Conservation (phyloP, 768 basidiomycete genomes). For the Tylopilus felleus region DNA sequence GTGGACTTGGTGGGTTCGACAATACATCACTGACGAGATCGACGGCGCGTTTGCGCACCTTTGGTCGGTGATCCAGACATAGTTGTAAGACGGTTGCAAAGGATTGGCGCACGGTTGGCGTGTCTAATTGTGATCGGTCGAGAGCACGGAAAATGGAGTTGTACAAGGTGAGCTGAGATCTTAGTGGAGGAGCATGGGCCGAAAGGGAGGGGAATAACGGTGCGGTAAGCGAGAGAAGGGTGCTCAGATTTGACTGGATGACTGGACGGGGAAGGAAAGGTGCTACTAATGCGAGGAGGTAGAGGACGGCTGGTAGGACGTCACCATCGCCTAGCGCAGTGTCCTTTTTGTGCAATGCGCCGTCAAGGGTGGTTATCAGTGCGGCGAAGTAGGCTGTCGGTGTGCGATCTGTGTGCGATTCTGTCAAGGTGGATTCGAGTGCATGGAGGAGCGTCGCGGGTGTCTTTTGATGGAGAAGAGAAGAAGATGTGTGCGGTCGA, state of each 20-base stretch:
- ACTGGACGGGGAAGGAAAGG: constrained; percentile 70
- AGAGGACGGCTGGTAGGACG: constrained; percentile 33
- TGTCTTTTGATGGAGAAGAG: constrained; percentile 82
- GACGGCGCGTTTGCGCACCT: constrained; percentile 88
- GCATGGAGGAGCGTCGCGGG: constrained; percentile 84
- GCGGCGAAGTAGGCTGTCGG: constrained; percentile 96
- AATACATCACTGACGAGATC: constrained; percentile 82
- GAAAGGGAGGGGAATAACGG: constrained; percentile 71
- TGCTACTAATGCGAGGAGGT: constrained; percentile 33
- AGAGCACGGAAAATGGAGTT: constrained; percentile 65
- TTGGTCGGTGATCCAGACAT: constrained; percentile 84
- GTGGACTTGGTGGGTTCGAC: constrained; percentile 70
- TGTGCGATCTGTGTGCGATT: constrained; percentile 62
- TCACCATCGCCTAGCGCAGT: constrained; percentile 69
- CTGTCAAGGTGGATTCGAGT: constrained; percentile 75
- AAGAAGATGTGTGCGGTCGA: constrained; percentile 77
- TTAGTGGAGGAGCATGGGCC: constrained; percentile 70
- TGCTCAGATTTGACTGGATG: constrained; percentile 69
- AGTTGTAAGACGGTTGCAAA: constrained; percentile 85
- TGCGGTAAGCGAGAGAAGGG: constrained; percentile 68
- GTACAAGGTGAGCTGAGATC: constrained; percentile 82
- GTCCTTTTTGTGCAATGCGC: constrained; percentile 63
- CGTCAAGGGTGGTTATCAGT: constrained; percentile 78
- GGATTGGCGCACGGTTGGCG: constrained; percentile 65
- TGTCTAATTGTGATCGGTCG: constrained; percentile 68